Base-by-base conservation (phyloP, 2,329 filamentous ascomycete genomes). In the Talaromyces sp. region DNA sequence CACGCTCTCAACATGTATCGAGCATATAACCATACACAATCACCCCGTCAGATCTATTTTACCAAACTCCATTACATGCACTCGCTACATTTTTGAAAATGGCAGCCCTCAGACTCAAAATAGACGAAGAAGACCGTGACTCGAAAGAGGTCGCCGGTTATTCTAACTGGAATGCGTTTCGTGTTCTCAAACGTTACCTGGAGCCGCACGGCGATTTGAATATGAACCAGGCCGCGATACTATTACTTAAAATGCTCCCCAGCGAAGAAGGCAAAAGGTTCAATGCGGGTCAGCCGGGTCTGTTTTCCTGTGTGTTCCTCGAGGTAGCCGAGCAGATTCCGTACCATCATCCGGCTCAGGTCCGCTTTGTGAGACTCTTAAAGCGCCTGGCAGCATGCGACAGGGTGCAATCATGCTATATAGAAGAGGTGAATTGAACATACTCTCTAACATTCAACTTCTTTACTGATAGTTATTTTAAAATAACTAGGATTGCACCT, bases 221-320 rank as follows among this genome's bases (percentile, higher is more conserved):
- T 1, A 40, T 40, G 16, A 23, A 16, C 6, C 9, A 59, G 9
- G 57, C 47, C 9, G 3, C 18, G 8, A 51, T 40, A 18, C 12
- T 40, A 16, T 12, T 59, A 10, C 23, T 53, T 42, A 18, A 53
- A n/a, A 59, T 59, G 33, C 57, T 59, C 12, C 57, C 57, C 8
- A 53, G 12, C 6, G 8, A 23, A 0, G 18, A 59, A 10, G 18
- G 42, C 31, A 18, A 40, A 40, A 40, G 18, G 6, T 10, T 31
- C 27, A 33, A 28, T 42, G 8, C 28, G 4, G 34, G 6, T 10
- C 47, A 53, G 34, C 10, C 27, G 47, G 47, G n/a, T 5, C 34
- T 31, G 27, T 36, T 59, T 10, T 31, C 12, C 2, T 6, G 1
- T 6, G 31, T 59, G 2, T 36, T 28, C 8, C 28, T 53, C 14